A percentile compares a stretch with the other conserved stretches of the same genome.
Conservation (phyloP, 352 stramenopile species). For the Phytophthora melonis region DNA sequence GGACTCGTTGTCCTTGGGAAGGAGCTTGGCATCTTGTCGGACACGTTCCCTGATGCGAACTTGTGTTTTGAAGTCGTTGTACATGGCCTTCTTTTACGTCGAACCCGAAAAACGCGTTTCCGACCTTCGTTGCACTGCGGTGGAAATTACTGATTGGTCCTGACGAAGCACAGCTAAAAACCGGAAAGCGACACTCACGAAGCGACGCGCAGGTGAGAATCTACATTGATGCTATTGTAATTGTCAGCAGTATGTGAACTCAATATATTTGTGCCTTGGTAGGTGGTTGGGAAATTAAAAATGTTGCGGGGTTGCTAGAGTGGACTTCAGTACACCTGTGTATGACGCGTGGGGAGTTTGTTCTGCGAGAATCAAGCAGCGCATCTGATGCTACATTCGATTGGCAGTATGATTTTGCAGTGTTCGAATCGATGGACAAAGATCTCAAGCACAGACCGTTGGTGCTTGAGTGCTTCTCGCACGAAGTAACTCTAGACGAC, state of each 20-base stretch:
- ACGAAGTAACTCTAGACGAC: slow-evolving; percentile 10
- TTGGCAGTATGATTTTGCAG: not conserved
- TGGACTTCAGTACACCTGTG: slow-evolving; percentile 13
- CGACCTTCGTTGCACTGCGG: too few species aligned
- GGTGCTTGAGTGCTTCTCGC: slow-evolving; percentile 6
- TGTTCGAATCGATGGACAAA: slow-evolving; percentile 1
- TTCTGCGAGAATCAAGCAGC: not conserved
- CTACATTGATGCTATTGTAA: not conserved
- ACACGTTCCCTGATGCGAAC: too few species aligned
- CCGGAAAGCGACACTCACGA: not conserved
- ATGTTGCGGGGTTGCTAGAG: slow-evolving; percentile 16
- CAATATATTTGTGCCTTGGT: not conserved
- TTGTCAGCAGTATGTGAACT: not conserved
- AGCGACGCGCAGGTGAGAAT: not conserved
- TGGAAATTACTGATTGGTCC: too few species aligned
- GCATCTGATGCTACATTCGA: not conserved
- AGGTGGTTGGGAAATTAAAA: slow-evolving; percentile 19
- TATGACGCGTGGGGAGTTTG: slow-evolving; percentile 8
- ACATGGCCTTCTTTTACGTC: too few species aligned
- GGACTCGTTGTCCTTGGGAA: too few species aligned
- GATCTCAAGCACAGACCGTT: slow-evolving; percentile 7
- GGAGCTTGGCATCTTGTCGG: too few species aligned
- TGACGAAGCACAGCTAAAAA: not conserved
- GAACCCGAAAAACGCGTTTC: too few species aligned
- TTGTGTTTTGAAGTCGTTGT: too few species aligned